Conservation (phyloP, 2,329 filamentous ascomycete genomes). For the Verticillium klebahnii region DNA sequence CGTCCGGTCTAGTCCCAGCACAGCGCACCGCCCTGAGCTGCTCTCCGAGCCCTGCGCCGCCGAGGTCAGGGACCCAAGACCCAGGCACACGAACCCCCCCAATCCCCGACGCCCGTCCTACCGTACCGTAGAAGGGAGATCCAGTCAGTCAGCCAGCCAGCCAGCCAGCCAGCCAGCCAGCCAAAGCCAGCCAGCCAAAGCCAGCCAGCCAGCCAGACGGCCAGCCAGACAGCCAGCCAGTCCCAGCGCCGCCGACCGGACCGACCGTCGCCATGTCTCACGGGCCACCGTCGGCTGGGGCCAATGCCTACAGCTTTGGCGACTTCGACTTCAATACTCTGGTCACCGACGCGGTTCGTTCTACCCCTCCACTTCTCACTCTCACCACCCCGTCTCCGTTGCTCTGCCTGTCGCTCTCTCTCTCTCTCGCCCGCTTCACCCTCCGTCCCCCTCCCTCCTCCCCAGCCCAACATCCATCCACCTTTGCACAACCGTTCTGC, state of each 20-base stretch:
- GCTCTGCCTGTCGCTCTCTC: too few relatives aligned
- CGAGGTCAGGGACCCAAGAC: neutral
- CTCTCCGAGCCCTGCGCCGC: neutral
- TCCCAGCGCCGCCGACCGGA: neutral
- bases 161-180: too few relatives aligned
- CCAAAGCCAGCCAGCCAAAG: too few relatives aligned
- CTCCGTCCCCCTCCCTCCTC: neutral
- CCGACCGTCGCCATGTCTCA: conserved; percentile 7
- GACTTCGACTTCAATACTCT: conserved; percentile 2
- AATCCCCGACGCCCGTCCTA: too few relatives aligned
- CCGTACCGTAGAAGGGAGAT: too few relatives aligned
- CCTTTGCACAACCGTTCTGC: neutral
- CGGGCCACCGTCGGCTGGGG: neutral
- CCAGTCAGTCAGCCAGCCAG: too few relatives aligned
- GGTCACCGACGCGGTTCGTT: neutral
- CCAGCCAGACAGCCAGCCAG: too few relatives aligned
- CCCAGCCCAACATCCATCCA: neutral
- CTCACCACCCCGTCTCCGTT: neutral
- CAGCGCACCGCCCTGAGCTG: neutral
- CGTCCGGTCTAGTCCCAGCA: too few relatives aligned
- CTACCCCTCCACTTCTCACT: neutral
- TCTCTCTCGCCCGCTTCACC: too few relatives aligned
- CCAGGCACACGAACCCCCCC: neutral
- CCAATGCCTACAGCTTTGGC: neutral
- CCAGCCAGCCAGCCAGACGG: too few relatives aligned